These are phyloP conservation scores for Terfezia claveryi DNA, from an alignment of 495 filamentous ascomycete species.

Conservation along the genomic window DNA sequence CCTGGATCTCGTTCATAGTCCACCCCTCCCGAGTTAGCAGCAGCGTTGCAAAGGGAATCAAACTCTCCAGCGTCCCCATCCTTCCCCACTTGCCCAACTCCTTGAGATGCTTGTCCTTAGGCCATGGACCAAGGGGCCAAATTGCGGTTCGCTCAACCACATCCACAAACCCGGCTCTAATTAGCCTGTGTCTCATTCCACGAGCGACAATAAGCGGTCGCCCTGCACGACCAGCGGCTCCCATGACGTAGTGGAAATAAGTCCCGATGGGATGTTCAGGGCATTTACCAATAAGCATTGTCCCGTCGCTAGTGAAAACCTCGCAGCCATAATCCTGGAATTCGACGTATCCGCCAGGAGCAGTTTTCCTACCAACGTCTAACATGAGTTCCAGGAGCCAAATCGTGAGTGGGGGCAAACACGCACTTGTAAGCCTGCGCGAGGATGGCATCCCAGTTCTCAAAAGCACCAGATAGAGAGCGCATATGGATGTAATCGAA, in stretches of 20 bases:
- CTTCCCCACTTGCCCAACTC: conserved; percentile 5
- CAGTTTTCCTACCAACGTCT: conserved; percentile 14
- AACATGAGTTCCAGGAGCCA: too few species aligned
- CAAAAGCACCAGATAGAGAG: conserved; percentile 29
- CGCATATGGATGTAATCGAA: conserved; percentile 46
- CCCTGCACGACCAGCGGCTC: neutral
- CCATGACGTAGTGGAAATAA: neutral
- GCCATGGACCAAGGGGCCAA: conserved; percentile 11
- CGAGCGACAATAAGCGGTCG: neutral
- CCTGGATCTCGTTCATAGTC: neutral
- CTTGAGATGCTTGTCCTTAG: conserved; percentile 8
- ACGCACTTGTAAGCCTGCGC: neutral
- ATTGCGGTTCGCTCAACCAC: neutral
- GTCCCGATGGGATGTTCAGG: neutral
- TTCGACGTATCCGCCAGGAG: conserved; percentile 46
- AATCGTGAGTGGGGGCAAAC: neutral
- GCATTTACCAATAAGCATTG: neutral
- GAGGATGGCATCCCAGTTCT: conserved; percentile 30
- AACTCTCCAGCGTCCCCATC: conserved; percentile 1
- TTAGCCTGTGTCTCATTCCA: neutral
- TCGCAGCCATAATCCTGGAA: conserved; percentile 25
- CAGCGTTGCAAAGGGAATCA: conserved; percentile 7
- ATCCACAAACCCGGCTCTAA: conserved; percentile 7
- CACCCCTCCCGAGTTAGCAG: conserved; percentile 4
- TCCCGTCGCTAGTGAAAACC: neutral